Evolutionary conservation across 2,329 filamentous ascomycete genomes (phyloP).

Genomic region (Aotearoamyces nothofagi): DNA sequence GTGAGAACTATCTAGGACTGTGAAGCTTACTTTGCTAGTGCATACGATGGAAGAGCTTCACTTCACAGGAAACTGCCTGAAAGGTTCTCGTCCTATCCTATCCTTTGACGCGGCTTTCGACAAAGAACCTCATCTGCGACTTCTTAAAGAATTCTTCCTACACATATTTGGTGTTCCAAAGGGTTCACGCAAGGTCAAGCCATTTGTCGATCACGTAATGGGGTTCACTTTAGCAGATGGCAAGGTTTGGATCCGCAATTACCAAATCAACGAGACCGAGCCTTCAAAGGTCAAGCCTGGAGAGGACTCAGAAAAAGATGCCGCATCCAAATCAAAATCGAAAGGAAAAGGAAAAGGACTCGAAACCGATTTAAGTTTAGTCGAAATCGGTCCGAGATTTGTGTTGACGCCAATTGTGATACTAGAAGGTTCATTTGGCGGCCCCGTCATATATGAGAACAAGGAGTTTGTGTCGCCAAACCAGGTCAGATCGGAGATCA

Average conservation of each 20-base stretch:
- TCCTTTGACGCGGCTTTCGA: slow-evolving; percentile 87
- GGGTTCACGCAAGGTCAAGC: slow-evolving; percentile 77
- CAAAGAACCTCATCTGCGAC: slow-evolving; percentile 58
- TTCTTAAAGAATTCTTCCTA: slow-evolving; percentile 80
- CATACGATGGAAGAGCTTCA: slow-evolving; percentile 96
- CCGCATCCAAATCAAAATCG: slow-evolving; percentile 25
- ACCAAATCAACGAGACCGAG: slow-evolving; percentile 81
- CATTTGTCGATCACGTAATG: slow-evolving; percentile 92
- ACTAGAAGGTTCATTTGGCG: slow-evolving; percentile 86
- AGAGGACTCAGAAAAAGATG: slow-evolving; percentile 29
- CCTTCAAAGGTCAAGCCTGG: slow-evolving; percentile 28
- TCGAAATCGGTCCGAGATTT: slow-evolving; percentile 89
- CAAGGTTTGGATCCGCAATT: slow-evolving; percentile 92
- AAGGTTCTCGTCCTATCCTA: slow-evolving; percentile 79
- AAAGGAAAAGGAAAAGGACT: slow-evolving; percentile 31
- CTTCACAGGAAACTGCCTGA: slow-evolving; percentile 93
- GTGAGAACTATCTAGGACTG: slow-evolving; percentile 11
- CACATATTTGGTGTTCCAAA: slow-evolving; percentile 90
- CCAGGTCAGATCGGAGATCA: slow-evolving; percentile 73
- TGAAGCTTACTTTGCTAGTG: slow-evolving; percentile 32
- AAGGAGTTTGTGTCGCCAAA: slow-evolving; percentile 95
- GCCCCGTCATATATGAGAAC: slow-evolving; percentile 96
- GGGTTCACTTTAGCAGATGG: slow-evolving; percentile 80
- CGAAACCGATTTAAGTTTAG: slow-evolving; percentile 65
- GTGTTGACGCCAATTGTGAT: slow-evolving; percentile 92